Base-by-base conservation (phyloP, 805 yeast species). In the Kluyveromyces starmeri region DNA sequence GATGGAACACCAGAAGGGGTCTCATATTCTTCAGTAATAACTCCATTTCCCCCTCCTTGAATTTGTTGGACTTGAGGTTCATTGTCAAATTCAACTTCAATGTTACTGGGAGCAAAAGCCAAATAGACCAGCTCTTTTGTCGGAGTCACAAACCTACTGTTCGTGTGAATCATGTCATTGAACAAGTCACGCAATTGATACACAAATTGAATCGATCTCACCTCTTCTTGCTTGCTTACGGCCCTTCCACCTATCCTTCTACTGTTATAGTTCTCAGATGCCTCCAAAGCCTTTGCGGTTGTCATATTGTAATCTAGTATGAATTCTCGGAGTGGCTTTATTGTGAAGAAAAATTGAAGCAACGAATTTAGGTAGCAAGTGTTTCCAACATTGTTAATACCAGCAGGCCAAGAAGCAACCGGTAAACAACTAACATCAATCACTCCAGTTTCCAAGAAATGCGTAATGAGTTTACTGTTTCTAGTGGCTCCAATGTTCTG, bases 331-430 rank as follows among this genome's bases (percentile, higher is more conserved):
- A 92, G 62, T 0, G 96, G 96, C 37, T 74, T 73, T 28, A 92
- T 73, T 5, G 85, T 81, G 61, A 86, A 92, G 55, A 85, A 89
- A 50, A 81, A 89, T 53, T 89, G 98, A 27, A 89, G 61, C 32
- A 92, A 64, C 0, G 97, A 89, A 54, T 92, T 92, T 55, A 92
- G 65, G 47, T 88, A 88, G 58, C 98, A 92, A 0, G 98, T 89
- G 53, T 92, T 92, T 16, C 98, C 98, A 42, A 86, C 88, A 53
- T 92, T 92, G 57, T 81, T 83, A 50, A 92, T 67, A 0, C 98
- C 98, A 3, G 85, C 83, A 0, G 98, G 98, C 73, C 89, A 78
- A 32, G 73, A 70, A 11, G 71, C 77, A 0, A 75, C 71, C 0
- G 86, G 78, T 13, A 82, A 55, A 2, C 70, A 55, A 7, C 68